Base-by-base conservation (phyloP, 2,329 filamentous ascomycete genomes). In the Penicillium sp. region DNA sequence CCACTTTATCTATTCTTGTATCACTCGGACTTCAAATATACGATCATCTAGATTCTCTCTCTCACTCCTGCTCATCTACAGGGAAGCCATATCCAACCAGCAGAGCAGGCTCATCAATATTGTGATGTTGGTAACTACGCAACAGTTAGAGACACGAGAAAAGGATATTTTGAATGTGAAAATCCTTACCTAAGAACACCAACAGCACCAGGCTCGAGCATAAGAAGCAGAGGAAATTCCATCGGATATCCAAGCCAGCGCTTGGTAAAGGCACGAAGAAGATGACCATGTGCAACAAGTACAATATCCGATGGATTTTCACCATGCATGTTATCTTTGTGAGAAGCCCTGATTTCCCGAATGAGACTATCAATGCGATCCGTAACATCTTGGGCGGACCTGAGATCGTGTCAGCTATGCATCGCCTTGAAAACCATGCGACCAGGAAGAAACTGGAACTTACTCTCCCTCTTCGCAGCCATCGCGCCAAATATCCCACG, bases 401-500 rank as follows among this genome's bases (percentile, higher is more conserved):
- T 70, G 4, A 47, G n/a, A 50, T 11, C 49, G 40, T 22, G 51
- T 53, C 42, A 61, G 44, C 20, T 37, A 27, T 40, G 12, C 43
- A 22, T 57, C 14, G 54, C 29, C 14, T 31, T 6, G 29, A 31
- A 15, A 48, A 23, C 31, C n/a, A 48, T 12, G 35, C 27, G n/a
- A 49, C 25, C 8, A n/a, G 3, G 18, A 9, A 40, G 5, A 22
- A 40, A 2, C 1, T 0, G 2, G 8, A 18, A 63, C 71, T 58
- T 68, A 80, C 79, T 84, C 81, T 63, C 82, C 81, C 15, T 74
- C 80, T 57, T 83, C 80, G 67, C 82, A 85, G 0, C 82, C 83
- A 72, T 85, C 81, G 12, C 69, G 69, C 82, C 82, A 85, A 47
- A 85, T 84, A 68, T 83, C 75, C 82, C 83, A 85, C 25, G 71